Percentiles rank a stretch among this genome's conserved stretches.
Conservation (phyloP, 192 early-diverging fungal species). For the Backusella morwellensis region DNA sequence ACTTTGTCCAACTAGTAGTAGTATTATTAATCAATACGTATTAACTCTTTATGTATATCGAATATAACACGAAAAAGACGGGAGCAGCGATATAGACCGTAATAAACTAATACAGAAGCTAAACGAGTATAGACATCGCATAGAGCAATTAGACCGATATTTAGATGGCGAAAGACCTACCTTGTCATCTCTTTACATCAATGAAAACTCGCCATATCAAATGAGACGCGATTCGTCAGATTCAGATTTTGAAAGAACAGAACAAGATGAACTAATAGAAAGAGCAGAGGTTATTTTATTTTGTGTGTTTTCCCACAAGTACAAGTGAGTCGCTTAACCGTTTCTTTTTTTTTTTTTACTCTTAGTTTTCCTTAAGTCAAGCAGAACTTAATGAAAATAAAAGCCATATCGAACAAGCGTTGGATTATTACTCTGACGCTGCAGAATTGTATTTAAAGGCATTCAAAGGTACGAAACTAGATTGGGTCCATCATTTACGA, state of each 20-base stretch:
- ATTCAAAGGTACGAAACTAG: constrained; percentile 39
- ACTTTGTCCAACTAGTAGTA: background rate
- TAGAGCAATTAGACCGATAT: constrained; percentile 30
- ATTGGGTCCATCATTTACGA: background rate
- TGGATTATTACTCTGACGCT: constrained; percentile 49
- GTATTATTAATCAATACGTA: background rate
- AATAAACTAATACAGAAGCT: constrained; percentile 33
- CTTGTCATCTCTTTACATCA: background rate
- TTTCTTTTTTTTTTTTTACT: background rate
- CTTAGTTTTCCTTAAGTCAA: constrained; percentile 27
- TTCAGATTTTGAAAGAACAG: background rate
- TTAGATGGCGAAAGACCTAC: background rate
- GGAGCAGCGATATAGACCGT: background rate
- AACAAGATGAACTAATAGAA: constrained; percentile 12
- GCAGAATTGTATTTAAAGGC: constrained; percentile 46
- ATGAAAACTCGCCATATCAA: constrained; percentile 14
- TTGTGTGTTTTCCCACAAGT: background rate
- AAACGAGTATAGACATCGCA: constrained; percentile 27
- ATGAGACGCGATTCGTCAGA: background rate
- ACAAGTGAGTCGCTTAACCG: background rate
- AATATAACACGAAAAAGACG: background rate
- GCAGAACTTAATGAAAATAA: constrained; percentile 36
- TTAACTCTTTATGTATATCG: background rate
- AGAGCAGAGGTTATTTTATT: constrained; percentile 26
- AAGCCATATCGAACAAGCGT: constrained; percentile 40